A percentile compares a stretch with the other conserved stretches of the same genome.
Evolutionary conservation across 495 filamentous ascomycete species (phyloP).

Genomic region (Neurospora africana): DNA sequence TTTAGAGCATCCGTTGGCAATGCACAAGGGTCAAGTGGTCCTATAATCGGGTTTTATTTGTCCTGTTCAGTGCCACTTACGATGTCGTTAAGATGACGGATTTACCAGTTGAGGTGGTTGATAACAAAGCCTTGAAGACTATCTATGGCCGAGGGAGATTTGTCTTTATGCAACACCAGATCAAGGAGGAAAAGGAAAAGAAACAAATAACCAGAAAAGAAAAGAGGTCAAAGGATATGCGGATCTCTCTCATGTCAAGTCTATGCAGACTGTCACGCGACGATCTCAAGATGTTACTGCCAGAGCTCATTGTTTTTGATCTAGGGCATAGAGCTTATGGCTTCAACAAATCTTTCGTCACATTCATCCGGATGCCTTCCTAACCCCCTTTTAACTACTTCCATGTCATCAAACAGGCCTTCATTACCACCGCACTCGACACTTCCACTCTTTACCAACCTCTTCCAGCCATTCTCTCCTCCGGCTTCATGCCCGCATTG

Average conservation of each 20-base stretch:
- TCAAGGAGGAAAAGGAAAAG: not conserved
- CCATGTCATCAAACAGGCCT: not conserved
- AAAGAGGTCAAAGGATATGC: not conserved
- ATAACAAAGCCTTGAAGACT: not conserved
- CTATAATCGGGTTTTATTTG: not conserved
- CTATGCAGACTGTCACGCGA: not conserved
- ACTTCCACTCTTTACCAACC: conserved; percentile 56
- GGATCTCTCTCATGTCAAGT: not conserved
- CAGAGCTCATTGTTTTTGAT: not conserved
- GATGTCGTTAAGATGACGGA: not conserved
- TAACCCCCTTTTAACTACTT: not conserved
- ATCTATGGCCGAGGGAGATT: not conserved
- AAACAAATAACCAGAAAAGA: not conserved
- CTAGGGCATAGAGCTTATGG: not conserved
- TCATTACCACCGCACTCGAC: not conserved
- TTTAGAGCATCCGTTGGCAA: not conserved
- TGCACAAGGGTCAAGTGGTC: not conserved
- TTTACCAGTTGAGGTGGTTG: not conserved
- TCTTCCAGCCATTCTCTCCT: conserved; percentile 72
- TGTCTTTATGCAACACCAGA: not conserved
- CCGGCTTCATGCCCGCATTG: conserved; percentile 57
- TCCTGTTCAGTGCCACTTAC: not conserved
- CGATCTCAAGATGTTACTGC: not conserved
- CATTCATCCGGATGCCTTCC: not conserved
- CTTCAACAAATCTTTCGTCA: not conserved